Conservation (phyloP, 371 early-diverging fungal species). For the Mucor irregularis region DNA sequence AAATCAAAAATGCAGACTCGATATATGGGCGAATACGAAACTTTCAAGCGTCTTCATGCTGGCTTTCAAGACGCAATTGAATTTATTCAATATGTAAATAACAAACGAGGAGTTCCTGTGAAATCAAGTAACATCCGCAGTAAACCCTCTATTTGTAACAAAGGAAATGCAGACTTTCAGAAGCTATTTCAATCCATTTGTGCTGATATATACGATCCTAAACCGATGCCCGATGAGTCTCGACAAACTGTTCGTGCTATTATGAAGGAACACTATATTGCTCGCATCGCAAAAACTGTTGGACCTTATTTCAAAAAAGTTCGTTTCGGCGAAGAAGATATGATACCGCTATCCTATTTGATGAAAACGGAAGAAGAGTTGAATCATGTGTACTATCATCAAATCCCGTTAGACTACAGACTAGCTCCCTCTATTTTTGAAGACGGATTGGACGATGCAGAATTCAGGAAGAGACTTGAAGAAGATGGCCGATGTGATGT, state of each 20-base stretch:
- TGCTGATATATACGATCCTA: slow-evolving; percentile 2
- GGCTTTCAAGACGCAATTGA: slow-evolving; percentile 11
- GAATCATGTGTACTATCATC: slow-evolving; percentile 20
- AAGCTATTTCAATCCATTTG: neutral
- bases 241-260: slow-evolving; percentile 18
- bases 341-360: slow-evolving; percentile 27
- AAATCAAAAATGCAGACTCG: neutral
- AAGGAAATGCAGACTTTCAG: neutral
- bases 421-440: slow-evolving; percentile 29
- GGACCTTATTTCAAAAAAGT: slow-evolving; percentile 22
- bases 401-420: slow-evolving; percentile 21
- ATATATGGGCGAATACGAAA: slow-evolving; percentile 29
- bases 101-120: slow-evolving; percentile 31
- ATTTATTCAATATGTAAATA: slow-evolving; percentile 29
- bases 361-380: slow-evolving; percentile 28
- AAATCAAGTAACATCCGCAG: neutral
- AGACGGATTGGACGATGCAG: slow-evolving; percentile 24
- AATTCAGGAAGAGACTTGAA: slow-evolving; percentile 25
- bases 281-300: neutral
- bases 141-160: neutral
- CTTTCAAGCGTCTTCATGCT: slow-evolving; percentile 34
- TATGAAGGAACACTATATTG: slow-evolving; percentile 20
- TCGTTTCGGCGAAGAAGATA: slow-evolving; percentile 19
- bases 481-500: slow-evolving; percentile 21
- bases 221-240: slow-evolving; percentile 28